phyloP scores from a whole-genome alignment of 2,329 filamentous ascomycete species.

The Beauveria varroae region DNA sequence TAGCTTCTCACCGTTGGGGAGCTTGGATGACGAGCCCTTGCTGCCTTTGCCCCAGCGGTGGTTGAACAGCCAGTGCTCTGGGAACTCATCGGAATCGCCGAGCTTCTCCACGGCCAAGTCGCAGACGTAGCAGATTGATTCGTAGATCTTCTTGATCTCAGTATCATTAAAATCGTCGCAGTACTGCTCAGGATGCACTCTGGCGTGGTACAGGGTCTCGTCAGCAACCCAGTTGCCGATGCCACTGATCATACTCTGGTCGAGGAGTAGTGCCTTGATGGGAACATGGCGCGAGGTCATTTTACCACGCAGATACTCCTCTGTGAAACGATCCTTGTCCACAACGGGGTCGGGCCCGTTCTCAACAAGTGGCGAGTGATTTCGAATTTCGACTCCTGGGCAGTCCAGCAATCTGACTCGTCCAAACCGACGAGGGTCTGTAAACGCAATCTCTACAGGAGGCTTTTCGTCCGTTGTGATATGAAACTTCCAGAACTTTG shows the following conservation, averaged over 20 bases:
- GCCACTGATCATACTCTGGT: constrained; percentile 83
- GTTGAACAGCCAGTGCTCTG: constrained; percentile 80
- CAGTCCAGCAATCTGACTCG: constrained; percentile 79
- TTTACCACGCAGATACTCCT: constrained; percentile 65
- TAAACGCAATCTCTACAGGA: constrained; percentile 63
- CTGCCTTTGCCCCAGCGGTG: constrained; percentile 87
- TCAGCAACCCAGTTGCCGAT: constrained; percentile 98
- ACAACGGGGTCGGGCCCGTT: constrained; percentile 91
- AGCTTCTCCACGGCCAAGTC: constrained; percentile 69
- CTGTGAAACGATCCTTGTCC: constrained; percentile 69
- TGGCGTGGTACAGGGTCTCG: constrained; percentile 84
- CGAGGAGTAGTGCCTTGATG: constrained; percentile 79
- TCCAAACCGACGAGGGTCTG: constrained; percentile 72
- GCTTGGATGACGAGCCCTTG: constrained; percentile 55
- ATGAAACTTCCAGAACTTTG: constrained; percentile 82
- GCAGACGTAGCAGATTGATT: constrained; percentile 71
- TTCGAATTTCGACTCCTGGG: constrained; percentile 65
- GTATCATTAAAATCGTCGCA: constrained; percentile 69
- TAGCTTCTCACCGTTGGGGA: constrained; percentile 82
- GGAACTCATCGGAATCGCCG: constrained; percentile 77
- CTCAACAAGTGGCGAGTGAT: constrained; percentile 71
- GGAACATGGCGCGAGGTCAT: constrained; percentile 73
- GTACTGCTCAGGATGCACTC: constrained; percentile 87
- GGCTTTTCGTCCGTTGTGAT: constrained; percentile 54
- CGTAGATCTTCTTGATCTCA: constrained; percentile 65